phyloP scores from a whole-genome alignment of 805 yeast species.

The Ogataea corticis region DNA sequence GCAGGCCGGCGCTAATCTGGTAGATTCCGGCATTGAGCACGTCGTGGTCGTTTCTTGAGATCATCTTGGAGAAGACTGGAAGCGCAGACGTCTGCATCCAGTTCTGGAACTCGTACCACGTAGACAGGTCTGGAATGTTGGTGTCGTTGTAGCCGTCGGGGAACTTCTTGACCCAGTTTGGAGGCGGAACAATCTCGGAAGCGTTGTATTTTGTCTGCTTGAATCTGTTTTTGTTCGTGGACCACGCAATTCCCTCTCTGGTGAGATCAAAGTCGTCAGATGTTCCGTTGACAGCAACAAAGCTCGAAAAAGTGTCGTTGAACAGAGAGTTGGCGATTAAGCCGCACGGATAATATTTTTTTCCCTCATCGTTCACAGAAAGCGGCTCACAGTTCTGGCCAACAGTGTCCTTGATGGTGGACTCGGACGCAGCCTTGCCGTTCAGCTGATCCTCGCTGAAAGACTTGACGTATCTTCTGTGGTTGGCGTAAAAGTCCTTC shows the following conservation, averaged over 20 bases:
- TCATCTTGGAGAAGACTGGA: constrained; percentile 65
- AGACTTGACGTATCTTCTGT: constrained; percentile 88
- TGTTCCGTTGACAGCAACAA: constrained; percentile 45
- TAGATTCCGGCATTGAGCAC: constrained; percentile 58
- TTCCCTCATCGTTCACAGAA: constrained; percentile 45
- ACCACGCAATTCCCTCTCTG: constrained; percentile 67
- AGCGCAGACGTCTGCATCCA: constrained; percentile 88
- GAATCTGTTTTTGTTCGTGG: constrained; percentile 61
- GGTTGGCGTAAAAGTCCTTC: constrained; percentile 90
- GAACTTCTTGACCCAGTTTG: constrained; percentile 70
- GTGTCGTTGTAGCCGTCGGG: constrained; percentile 74
- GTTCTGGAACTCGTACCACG: constrained; percentile 72
- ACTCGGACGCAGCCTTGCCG: constrained; percentile 64
- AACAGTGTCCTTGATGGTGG: constrained; percentile 51
- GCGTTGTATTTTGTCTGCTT: constrained; percentile 63
- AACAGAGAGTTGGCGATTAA: constrained; percentile 78
- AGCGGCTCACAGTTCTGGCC: constrained; percentile 69
- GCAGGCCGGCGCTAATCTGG: constrained; percentile 65
- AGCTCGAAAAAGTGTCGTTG: constrained; percentile 68
- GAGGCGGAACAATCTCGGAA: constrained; percentile 74
- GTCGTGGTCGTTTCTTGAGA: constrained; percentile 61
- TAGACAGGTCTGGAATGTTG: constrained; percentile 66
- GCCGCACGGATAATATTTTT: constrained; percentile 76
- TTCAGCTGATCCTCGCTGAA: constrained; percentile 77
- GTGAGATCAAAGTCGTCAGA: constrained; percentile 45